A percentile compares a stretch with the other conserved stretches of the same genome.
Conservation (phyloP, 2,329 filamentous ascomycete species). For the Thermothelomyces thermophilus region DNA sequence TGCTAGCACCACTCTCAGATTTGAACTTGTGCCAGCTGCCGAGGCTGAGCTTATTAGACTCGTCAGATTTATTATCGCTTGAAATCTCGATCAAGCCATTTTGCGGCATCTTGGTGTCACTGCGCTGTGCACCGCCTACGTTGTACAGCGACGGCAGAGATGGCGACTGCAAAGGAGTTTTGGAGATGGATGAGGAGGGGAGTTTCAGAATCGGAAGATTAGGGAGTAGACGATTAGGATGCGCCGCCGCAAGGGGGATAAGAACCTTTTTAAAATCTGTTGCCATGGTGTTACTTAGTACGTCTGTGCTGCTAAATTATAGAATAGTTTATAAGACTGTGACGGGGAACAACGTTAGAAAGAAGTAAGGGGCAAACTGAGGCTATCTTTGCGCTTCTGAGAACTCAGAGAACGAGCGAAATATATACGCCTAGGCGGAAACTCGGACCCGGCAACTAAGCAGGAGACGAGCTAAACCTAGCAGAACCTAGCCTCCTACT, state of each 20-base stretch:
- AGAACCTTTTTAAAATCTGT: background rate
- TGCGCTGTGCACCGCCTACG: background rate
- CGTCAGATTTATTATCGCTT: background rate
- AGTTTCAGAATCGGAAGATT: conserved; percentile 1
- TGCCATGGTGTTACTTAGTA: conserved; percentile 1
- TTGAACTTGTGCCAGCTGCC: background rate
- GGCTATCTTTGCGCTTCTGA: background rate
- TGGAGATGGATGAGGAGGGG: conserved; percentile 2
- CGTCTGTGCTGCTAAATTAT: background rate
- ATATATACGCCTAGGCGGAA: conserved; percentile 1
- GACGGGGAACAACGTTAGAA: background rate
- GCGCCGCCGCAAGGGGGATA: background rate
- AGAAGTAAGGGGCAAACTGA: conserved; percentile 4
- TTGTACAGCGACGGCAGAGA: background rate
- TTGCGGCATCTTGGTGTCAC: background rate
- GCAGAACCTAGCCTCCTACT: conserved; percentile 4
- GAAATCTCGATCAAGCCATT: background rate
- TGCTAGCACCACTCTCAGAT: background rate
- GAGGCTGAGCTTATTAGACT: background rate
- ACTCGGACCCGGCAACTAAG: conserved; percentile 4
- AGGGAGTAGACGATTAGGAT: background rate
- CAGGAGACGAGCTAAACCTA: conserved; percentile 1
- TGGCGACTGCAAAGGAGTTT: background rate
- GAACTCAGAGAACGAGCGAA: conserved; percentile 3
- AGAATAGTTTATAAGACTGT: conserved; percentile 1